Evolutionary conservation across 2,329 filamentous ascomycete genomes (phyloP), one percentile per base, ranked within the genome.

Genomic region (Colletotrichum lindemuthianum): DNA sequence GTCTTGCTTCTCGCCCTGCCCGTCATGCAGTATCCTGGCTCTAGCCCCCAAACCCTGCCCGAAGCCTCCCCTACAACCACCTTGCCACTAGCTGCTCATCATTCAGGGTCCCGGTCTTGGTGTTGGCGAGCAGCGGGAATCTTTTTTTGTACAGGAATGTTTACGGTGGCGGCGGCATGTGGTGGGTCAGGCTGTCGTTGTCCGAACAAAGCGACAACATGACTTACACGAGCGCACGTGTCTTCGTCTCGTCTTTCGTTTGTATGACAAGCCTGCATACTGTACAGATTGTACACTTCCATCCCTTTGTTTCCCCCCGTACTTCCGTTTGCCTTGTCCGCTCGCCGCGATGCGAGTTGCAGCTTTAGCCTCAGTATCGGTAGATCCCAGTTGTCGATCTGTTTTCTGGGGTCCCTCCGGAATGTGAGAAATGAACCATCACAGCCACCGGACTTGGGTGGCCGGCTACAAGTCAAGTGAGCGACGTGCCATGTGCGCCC

Each of bases 151-250:
- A 24, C 1, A 24, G 24, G 24, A 24, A 24, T 24, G 24, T 24
- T 24, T 24, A 24, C 24, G 5, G 24, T 24, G 24, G 24, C 24
- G 24, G 24, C 24, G 5, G 24, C 24, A 24, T 24, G 24, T 24
- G 24, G 24, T 24, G 24, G 24, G 24, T 4, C 24, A 24, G 71
- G 69, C 51, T 76, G 75, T 77, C 77, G 74, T 68, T 78, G 75
- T 74, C 77, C 77, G 76, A 78, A 72, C 70, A 69, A 73, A 74
- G 73, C 71, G 50, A 53, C 44, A 60, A 51, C 39, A 47, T 34
- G 39, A 40, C 40, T 13, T 51, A 15, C n/a, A n/a, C 40, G 12
- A 10, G n/a, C 39, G 57, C 45, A 45, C 50, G 45, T 56, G 61
- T 51, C 45, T 40, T 51, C 39, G 44, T 51, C 57, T 55, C 40